Percentiles rank a stretch among this genome's conserved stretches.
phyloP scores from a whole-genome alignment of 75 land plant species.

The Cunninghamia lanceolata region DNA sequence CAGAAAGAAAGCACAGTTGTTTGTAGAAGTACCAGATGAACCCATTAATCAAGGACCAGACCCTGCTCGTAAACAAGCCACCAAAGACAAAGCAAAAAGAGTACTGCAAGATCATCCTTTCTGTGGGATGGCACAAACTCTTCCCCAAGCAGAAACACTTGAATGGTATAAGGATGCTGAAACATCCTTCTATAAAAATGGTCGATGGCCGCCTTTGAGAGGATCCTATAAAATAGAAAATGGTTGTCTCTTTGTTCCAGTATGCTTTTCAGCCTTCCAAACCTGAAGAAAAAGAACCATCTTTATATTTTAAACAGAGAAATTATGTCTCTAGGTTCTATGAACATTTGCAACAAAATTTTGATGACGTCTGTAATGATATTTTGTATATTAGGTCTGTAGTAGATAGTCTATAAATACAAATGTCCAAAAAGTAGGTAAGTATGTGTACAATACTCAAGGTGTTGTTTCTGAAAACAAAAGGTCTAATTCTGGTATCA shows the following conservation, averaged over 20 bases:
- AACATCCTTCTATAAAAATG: neutral
- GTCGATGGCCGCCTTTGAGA: neutral
- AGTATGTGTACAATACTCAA: too few relatives aligned
- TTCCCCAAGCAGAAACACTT: neutral
- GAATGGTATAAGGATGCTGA: neutral
- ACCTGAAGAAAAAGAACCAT: neutral
- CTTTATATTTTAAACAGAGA: neutral
- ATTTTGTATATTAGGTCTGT: neutral
- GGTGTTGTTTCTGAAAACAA: too few relatives aligned
- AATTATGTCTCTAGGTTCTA: neutral
- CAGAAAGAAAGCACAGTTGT: neutral
- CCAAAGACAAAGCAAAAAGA: neutral
- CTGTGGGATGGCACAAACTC: neutral
- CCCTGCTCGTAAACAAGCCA: neutral
- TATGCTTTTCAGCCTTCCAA: neutral
- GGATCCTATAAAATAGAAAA: neutral
- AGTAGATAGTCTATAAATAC: too few relatives aligned
- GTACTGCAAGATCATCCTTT: accelerated
- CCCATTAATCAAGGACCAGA: too few relatives aligned
- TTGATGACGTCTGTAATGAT: neutral
- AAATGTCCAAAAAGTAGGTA: too few relatives aligned
- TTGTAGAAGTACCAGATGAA: neutral
- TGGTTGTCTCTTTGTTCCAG: too few relatives aligned
- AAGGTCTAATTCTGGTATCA: too few relatives aligned
- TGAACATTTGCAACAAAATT: neutral